phyloP scores from a whole-genome alignment of 78 protist species.

The Speleostelium caveatum region DNA sequence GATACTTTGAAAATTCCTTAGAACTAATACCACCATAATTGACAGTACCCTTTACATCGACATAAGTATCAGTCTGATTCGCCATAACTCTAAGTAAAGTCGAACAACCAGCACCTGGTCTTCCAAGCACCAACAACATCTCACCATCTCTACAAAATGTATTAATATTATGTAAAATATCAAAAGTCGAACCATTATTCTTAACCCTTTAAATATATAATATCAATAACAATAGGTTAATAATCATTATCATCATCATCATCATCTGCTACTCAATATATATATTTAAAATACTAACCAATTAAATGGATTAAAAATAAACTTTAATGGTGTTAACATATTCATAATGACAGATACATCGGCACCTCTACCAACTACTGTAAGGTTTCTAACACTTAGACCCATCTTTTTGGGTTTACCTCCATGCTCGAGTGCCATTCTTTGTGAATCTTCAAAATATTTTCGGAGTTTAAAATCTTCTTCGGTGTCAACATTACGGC shows the following conservation, averaged over 20 bases:
- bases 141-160: conserved; percentile 61
- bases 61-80: conserved; percentile 25
- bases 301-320: conserved; percentile 4
- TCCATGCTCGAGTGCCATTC: conserved; percentile 5
- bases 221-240: background rate
- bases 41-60: conserved; percentile 24
- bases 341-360: conserved; percentile 36
- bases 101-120: conserved; percentile 68
- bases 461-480: conserved; percentile 30
- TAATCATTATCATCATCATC: background rate
- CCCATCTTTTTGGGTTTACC: conserved; percentile 34
- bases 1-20: conserved; percentile 13
- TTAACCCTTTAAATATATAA: background rate
- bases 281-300: conserved; percentile 2
- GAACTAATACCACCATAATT: conserved; percentile 20
- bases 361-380: conserved; percentile 70
- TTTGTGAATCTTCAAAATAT: conserved; percentile 41
- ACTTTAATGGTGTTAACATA: conserved; percentile 22
- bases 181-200: conserved; percentile 18
- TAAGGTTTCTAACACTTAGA: conserved; percentile 23
- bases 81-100: conserved; percentile 20
- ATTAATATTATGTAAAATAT: conserved; percentile 58
- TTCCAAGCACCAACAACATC: conserved; percentile 60
- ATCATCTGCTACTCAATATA: background rate
- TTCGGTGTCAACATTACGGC: background rate